A percentile compares a stretch with the other conserved stretches of the same genome.
Evolutionary conservation across 1,284 basidiomycete species (phyloP).

Genomic region (Coniferiporia weirii): DNA sequence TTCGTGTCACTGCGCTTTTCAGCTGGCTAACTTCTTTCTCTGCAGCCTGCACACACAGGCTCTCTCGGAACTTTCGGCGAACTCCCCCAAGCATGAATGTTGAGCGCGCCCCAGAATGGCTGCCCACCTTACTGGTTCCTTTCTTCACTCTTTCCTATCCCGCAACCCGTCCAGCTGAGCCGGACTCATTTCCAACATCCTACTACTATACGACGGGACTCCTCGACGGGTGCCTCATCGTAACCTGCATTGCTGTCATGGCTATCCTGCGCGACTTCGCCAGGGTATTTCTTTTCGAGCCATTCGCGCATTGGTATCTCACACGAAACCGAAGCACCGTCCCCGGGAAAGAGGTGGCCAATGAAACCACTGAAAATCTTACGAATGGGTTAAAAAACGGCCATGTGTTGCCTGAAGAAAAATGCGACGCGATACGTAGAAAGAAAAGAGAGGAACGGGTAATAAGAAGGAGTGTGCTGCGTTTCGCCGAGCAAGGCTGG

Average conservation of each 20-base stretch:
- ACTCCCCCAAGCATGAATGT: conserved; percentile 28
- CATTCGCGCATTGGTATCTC: conserved; percentile 73
- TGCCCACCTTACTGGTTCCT: conserved; percentile 51
- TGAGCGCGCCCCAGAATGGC: conserved; percentile 35
- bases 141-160: conserved; percentile 78
- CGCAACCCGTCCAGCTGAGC: conserved; percentile 42
- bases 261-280: conserved; percentile 72
- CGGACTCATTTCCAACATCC: conserved; percentile 66
- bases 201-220: conserved; percentile 65
- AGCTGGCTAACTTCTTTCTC: conserved; percentile 1
- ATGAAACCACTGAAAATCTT: conserved; percentile 25
- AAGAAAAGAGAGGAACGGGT: conserved; percentile 39
- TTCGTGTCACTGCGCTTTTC: neutral
- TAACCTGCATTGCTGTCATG: conserved; percentile 73
- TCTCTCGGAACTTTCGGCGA: conserved; percentile 11
- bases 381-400: conserved; percentile 28
- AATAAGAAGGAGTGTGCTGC: conserved; percentile 66
- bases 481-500: conserved; percentile 97
- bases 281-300: conserved; percentile 69
- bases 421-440: conserved; percentile 18
- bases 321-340: conserved; percentile 39
- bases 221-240: conserved; percentile 66
- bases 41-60: neutral
- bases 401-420: conserved; percentile 26
- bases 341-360: conserved; percentile 26